Percentiles rank a stretch among this genome's conserved stretches.
phyloP scores from a whole-genome alignment of 1,139 yeast genomes.

The Geotrichum australiense region DNA sequence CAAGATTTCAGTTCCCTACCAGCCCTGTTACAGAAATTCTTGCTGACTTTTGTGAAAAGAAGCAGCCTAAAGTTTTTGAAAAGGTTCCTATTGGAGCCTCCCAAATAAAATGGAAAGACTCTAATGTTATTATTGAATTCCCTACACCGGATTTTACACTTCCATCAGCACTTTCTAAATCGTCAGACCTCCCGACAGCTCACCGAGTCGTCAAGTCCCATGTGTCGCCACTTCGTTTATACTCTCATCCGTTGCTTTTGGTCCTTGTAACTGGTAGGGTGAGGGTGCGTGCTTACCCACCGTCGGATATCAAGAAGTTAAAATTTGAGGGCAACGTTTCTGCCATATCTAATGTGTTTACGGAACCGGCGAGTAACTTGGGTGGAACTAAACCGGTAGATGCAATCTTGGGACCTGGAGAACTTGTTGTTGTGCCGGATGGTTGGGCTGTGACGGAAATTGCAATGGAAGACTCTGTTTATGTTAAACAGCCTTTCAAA shows the following conservation, averaged over 20 bases:
- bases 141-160: slow-evolving; percentile 31
- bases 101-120: slow-evolving; percentile 28
- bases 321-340: slow-evolving; percentile 34
- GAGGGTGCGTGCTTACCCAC: slow-evolving; percentile 33
- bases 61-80: slow-evolving; percentile 24
- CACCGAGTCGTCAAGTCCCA: no score
- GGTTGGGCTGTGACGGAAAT: slow-evolving; percentile 29
- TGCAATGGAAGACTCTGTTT: not conserved
- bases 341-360: slow-evolving; percentile 31
- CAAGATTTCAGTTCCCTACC: slow-evolving; percentile 2
- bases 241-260: no score
- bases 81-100: slow-evolving; percentile 28
- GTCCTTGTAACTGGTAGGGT: slow-evolving; percentile 35
- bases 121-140: slow-evolving; percentile 28
- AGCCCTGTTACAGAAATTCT: slow-evolving; percentile 8
- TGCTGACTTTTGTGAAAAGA: slow-evolving; percentile 13
- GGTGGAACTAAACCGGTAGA: slow-evolving; percentile 29
- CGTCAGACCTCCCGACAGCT: slow-evolving; percentile 17
- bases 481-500: no score
- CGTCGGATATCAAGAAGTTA: slow-evolving; percentile 29
- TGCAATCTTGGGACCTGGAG: slow-evolving; percentile 35
- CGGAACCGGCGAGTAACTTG: slow-evolving; percentile 20
- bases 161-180: slow-evolving; percentile 24
- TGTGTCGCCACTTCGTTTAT: no score
- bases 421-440: slow-evolving; percentile 34